phyloP scores from a whole-genome alignment of 2,329 filamentous ascomycete species.

The Diaporthe destruens region DNA sequence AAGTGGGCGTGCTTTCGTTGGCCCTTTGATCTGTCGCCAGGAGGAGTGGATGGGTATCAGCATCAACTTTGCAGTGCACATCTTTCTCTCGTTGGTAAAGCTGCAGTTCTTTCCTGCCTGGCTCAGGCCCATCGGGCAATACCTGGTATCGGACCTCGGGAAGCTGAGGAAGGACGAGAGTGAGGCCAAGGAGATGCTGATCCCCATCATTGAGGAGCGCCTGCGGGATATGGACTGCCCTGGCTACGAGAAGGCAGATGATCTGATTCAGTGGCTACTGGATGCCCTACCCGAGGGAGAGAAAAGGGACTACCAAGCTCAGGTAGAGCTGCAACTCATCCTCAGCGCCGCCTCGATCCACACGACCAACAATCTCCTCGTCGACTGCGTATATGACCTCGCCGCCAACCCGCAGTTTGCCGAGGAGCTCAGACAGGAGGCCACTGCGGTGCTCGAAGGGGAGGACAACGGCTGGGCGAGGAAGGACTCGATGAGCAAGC shows the following conservation, averaged over 20 bases:
- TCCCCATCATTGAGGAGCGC: conserved; percentile 61
- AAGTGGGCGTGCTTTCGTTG: conserved; percentile 67
- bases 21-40: conserved; percentile 61
- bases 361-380: conserved; percentile 59
- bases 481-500: conserved; percentile 58
- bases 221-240: conserved; percentile 56
- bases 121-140: conserved; percentile 61
- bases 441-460: conserved; percentile 55
- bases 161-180: conserved; percentile 59
- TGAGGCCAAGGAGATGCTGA: conserved; percentile 57
- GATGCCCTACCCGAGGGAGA: conserved; percentile 56
- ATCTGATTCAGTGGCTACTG: conserved; percentile 60
- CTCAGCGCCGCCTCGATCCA: conserved; percentile 60
- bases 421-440: conserved; percentile 63
- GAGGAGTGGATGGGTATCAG: conserved; percentile 67
- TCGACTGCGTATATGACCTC: conserved; percentile 65
- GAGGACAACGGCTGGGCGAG: conserved; percentile 55
- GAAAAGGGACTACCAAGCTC: conserved; percentile 53
- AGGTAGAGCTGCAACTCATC: conserved; percentile 59
- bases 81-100: conserved; percentile 61
- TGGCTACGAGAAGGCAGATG: conserved; percentile 55
- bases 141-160: conserved; percentile 60
- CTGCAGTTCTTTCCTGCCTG: conserved; percentile 66
- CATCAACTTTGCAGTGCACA: conserved; percentile 63
- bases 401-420: conserved; percentile 61